These are phyloP conservation scores for Macrocybe gigantea DNA, from an alignment of 768 basidiomycete species.

Conservation along the genomic window DNA sequence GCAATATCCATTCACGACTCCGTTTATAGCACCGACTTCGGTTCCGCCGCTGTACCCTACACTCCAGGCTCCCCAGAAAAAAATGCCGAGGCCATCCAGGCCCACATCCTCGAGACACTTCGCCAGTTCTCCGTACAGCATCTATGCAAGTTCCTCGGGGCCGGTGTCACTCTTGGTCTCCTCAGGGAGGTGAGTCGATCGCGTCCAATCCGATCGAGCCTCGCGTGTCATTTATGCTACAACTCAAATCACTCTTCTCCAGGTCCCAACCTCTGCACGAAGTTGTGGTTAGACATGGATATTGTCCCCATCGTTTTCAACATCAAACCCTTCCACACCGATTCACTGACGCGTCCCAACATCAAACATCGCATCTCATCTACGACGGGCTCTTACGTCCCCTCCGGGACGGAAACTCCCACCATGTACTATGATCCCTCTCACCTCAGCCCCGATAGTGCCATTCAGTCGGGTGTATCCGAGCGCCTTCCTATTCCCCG, in stretches of 20 bases:
- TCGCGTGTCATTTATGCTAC: conserved; percentile 12
- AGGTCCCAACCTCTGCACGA: conserved; percentile 84
- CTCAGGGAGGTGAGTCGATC: conserved; percentile 52
- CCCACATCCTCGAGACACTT: conserved; percentile 56
- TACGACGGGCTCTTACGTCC: conserved; percentile 71
- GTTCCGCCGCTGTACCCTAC: conserved; percentile 52
- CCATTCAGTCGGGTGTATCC: conserved; percentile 37
- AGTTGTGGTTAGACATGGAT: conserved; percentile 78
- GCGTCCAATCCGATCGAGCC: conserved; percentile 4
- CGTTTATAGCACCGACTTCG: conserved; percentile 78
- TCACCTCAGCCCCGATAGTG: conserved; percentile 40
- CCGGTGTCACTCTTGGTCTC: conserved; percentile 67
- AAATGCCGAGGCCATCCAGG: conserved; percentile 57
- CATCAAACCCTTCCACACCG: conserved; percentile 78
- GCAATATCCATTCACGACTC: conserved; percentile 81
- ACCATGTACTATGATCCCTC: conserved; percentile 58
- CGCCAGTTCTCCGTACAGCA: conserved; percentile 72
- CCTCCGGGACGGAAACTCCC: conserved; percentile 74
- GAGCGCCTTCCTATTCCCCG: conserved; percentile 67
- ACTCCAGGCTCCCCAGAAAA: conserved; percentile 42
- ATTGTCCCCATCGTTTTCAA: conserved; percentile 84
- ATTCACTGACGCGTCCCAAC: conserved; percentile 72
- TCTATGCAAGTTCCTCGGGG: conserved; percentile 82
- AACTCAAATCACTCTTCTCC: conserved; percentile 11
- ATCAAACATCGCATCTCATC: conserved; percentile 81